phyloP scores from a whole-genome alignment of 2,329 filamentous ascomycete species.

The Colletotrichum kahawae region DNA sequence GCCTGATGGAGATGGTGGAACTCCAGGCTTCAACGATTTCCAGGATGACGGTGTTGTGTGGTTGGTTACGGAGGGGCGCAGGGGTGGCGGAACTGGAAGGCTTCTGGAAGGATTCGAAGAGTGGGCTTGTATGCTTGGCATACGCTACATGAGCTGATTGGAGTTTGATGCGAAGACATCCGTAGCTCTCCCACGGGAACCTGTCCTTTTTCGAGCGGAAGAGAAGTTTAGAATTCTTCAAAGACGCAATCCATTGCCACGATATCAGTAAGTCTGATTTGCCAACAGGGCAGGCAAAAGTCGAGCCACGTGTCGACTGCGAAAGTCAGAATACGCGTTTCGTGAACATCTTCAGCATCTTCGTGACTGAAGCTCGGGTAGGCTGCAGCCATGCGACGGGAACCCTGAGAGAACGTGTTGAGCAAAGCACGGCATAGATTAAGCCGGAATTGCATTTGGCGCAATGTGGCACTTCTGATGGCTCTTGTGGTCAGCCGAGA shows the following conservation, averaged over 20 bases:
- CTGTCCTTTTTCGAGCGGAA: background rate
- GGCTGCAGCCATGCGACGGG: background rate
- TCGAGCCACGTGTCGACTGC: background rate
- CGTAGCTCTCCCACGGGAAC: background rate
- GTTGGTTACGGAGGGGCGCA: background rate
- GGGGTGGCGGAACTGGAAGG: slow-evolving; percentile 17
- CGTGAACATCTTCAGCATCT: background rate
- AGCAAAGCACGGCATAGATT: background rate
- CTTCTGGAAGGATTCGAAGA: slow-evolving; percentile 14
- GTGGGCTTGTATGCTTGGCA: background rate
- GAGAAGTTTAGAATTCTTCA: background rate
- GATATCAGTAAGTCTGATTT: background rate
- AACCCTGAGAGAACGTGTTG: background rate
- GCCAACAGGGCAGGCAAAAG: background rate
- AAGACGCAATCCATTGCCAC: background rate
- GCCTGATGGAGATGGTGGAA: background rate
- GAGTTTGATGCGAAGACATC: background rate
- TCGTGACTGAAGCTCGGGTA: background rate
- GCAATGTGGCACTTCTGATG: background rate
- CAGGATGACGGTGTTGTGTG: background rate
- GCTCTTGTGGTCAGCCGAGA: background rate
- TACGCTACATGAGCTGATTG: background rate
- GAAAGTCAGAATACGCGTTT: background rate
- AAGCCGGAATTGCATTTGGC: background rate
- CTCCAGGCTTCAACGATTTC: background rate